These are phyloP conservation scores for Fagus crenata DNA, from an alignment of 306 rosid genomes.

Conservation along the genomic window DNA sequence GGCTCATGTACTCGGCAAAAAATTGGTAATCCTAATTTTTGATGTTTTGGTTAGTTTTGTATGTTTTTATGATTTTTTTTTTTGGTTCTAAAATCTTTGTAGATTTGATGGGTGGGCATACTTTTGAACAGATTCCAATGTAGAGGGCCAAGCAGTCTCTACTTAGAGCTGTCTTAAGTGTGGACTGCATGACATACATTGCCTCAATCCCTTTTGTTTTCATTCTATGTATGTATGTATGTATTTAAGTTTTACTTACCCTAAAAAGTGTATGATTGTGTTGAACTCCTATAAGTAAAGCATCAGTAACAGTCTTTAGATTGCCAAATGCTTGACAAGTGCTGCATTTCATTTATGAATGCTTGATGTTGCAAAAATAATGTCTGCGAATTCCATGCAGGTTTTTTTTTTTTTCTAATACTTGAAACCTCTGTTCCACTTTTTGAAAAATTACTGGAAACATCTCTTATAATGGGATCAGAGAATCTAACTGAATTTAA, in stretches of 20 bases:
- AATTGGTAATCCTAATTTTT: background rate
- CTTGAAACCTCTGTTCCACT: background rate
- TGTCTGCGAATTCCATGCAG: background rate
- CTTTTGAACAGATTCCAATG: background rate
- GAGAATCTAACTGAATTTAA: conserved; percentile 29
- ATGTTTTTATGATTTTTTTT: background rate
- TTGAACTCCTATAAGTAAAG: background rate
- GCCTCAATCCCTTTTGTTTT: background rate
- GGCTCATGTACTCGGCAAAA: background rate
- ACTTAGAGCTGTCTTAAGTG: background rate
- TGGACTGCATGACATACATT: background rate
- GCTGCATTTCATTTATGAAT: background rate
- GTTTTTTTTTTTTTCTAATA: background rate
- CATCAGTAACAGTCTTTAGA: conserved; percentile 1
- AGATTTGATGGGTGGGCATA: background rate
- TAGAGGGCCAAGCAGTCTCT: background rate
- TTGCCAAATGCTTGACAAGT: conserved; percentile 16
- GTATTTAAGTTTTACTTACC: background rate
- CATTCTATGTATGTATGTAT: background rate
- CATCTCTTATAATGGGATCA: background rate
- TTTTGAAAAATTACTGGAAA: background rate
- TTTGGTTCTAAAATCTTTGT: background rate
- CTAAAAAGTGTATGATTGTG: background rate
- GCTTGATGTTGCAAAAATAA: background rate
- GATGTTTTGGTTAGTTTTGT: background rate